Conservation (phyloP, 306 rosid genomes). For the Arachis stenosperma region DNA sequence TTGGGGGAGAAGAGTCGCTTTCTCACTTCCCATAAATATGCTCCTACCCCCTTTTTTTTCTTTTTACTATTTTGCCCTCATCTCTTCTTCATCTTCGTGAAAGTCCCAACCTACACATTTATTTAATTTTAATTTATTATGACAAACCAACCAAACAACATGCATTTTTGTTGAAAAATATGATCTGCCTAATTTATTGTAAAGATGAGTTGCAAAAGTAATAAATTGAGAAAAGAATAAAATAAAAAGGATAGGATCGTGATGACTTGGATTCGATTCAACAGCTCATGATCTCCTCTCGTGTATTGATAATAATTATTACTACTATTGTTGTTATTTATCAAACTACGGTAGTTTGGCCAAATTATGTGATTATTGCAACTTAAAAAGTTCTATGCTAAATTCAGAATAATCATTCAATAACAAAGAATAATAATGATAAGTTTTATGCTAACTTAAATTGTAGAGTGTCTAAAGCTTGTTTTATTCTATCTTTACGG, state of each 20-base stretch:
- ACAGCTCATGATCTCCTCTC: conserved; percentile 27
- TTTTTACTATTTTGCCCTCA: conserved; percentile 32
- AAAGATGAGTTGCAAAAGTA: conserved; percentile 11
- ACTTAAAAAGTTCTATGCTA: conserved; percentile 34
- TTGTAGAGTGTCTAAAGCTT: not conserved
- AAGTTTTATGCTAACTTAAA: conserved; percentile 22
- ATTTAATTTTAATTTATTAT: no score
- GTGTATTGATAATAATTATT: conserved; percentile 4
- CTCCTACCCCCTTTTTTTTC: not conserved
- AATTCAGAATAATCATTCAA: conserved; percentile 31
- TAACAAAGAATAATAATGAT: conserved; percentile 13
- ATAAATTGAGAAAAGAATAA: not conserved
- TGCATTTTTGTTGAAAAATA: conserved; percentile 23
- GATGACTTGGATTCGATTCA: conserved; percentile 14
- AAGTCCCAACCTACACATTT: no score
- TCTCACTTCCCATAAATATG: conserved; percentile 47
- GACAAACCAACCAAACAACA: not conserved
- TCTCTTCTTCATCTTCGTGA: not conserved
- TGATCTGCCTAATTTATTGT: not conserved
- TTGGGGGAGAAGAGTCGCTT: conserved; percentile 40
- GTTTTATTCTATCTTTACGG: conserved; percentile 31
- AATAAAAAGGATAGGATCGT: not conserved
- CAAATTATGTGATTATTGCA: conserved; percentile 42
- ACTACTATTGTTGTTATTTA: not conserved
- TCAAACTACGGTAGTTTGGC: conserved; percentile 30